These are phyloP conservation scores for Talaromyces rugulosus DNA, from an alignment of 2,329 filamentous ascomycete species.

Conservation along the genomic window DNA sequence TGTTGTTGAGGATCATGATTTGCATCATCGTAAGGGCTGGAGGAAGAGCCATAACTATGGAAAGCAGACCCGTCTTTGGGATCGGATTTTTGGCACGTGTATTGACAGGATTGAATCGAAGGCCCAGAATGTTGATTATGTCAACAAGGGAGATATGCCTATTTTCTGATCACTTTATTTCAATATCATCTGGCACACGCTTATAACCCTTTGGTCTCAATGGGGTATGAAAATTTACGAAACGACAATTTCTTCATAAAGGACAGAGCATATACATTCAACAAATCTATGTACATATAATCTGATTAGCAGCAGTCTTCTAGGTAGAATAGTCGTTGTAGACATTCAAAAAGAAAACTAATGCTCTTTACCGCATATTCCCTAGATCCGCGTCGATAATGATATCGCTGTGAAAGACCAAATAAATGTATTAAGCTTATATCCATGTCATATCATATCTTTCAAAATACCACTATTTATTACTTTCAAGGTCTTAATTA, in stretches of 20 bases:
- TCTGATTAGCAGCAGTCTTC: background rate
- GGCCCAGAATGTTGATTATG: slow-evolving; percentile 29
- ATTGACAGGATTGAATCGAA: slow-evolving; percentile 33
- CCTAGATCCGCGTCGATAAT: background rate
- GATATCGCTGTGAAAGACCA: background rate
- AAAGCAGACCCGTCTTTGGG: slow-evolving; percentile 39
- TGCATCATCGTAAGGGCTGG: slow-evolving; percentile 38
- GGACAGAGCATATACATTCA: background rate
- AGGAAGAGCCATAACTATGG: slow-evolving; percentile 37
- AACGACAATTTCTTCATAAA: background rate
- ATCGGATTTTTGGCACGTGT: slow-evolving; percentile 33
- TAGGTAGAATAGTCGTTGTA: background rate
- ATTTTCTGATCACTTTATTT: slow-evolving; percentile 17
- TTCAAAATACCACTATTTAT: background rate
- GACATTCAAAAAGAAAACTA: background rate
- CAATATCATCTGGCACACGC: background rate
- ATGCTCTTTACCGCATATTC: background rate
- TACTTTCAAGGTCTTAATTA: too few species aligned
- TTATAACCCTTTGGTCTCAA: background rate
- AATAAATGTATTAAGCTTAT: background rate
- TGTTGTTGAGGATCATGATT: slow-evolving; percentile 41
- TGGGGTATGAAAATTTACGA: background rate
- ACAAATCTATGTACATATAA: background rate
- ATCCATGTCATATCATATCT: background rate
- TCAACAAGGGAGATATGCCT: slow-evolving; percentile 23